phyloP scores from a whole-genome alignment of 768 basidiomycete genomes.

The Asterophora lycoperdoides region DNA sequence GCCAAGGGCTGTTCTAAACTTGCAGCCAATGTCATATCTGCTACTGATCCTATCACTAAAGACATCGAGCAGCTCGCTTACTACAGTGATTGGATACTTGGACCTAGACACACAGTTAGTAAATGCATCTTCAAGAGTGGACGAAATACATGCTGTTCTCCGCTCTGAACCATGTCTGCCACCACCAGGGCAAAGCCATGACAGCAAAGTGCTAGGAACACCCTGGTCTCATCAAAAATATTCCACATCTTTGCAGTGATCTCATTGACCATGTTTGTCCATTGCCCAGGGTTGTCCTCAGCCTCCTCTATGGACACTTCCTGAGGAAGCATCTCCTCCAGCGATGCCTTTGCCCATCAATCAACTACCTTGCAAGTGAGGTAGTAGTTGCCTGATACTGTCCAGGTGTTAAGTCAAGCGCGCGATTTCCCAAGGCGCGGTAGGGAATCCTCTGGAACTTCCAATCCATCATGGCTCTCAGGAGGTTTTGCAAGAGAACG shows the following conservation, averaged over 20 bases:
- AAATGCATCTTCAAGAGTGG: neutral
- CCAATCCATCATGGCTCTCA: neutral
- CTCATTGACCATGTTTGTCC: constrained; percentile 20
- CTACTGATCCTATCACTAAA: constrained; percentile 14
- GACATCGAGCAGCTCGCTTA: constrained; percentile 10
- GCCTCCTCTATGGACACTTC: neutral
- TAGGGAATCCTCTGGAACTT: neutral
- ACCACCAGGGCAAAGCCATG: too few relatives aligned
- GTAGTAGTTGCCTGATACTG: constrained; percentile 16
- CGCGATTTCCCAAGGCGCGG: neutral
- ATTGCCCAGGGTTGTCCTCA: constrained; percentile 10
- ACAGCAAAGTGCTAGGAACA: too few relatives aligned
- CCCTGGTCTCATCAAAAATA: too few relatives aligned
- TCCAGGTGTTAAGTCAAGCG: constrained; percentile 12
- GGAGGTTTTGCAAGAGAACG: too few relatives aligned
- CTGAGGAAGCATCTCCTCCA: constrained; percentile 5
- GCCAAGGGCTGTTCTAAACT: constrained; percentile 21
- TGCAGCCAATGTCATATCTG: constrained; percentile 27
- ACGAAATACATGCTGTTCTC: too few relatives aligned
- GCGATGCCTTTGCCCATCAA: constrained; percentile 17
- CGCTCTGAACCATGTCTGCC: too few relatives aligned
- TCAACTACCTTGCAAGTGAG: constrained; percentile 19
- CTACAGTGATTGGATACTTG: constrained; percentile 25
- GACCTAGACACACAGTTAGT: constrained; percentile 12
- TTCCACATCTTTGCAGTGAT: constrained; percentile 16